phyloP scores from a whole-genome alignment of 495 filamentous ascomycete species.

The Evansstolkia leycettana region DNA sequence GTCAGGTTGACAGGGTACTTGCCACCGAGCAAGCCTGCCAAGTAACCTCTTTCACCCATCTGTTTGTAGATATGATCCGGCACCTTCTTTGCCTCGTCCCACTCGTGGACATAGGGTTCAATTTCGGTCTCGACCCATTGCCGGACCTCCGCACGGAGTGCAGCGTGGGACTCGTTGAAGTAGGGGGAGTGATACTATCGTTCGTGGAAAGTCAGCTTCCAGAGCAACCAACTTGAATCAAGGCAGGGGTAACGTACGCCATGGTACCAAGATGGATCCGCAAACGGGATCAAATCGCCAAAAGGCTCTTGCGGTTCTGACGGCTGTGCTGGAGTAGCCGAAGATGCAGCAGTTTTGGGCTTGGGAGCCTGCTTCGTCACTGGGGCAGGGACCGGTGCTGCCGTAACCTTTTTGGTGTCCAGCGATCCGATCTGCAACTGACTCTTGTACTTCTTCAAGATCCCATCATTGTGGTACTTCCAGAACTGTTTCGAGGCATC shows the following conservation, averaged over 20 bases:
- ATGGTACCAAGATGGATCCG: slow-evolving; percentile 93
- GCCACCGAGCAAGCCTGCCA: slow-evolving; percentile 77
- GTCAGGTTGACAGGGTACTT: slow-evolving; percentile 64
- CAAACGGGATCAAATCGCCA: slow-evolving; percentile 80
- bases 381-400: slow-evolving; percentile 38
- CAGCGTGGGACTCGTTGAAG: slow-evolving; percentile 86
- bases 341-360: slow-evolving; percentile 39
- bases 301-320: slow-evolving; percentile 68
- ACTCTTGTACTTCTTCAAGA: slow-evolving; percentile 90
- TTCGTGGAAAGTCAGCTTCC: background rate
- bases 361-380: slow-evolving; percentile 40
- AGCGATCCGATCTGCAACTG: slow-evolving; percentile 83
- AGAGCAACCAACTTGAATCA: background rate
- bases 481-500: slow-evolving; percentile 98
- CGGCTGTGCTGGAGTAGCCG: slow-evolving; percentile 31
- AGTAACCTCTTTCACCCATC: slow-evolving; percentile 85
- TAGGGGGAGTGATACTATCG: slow-evolving; percentile 91
- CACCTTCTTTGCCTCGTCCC: slow-evolving; percentile 89
- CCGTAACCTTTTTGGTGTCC: slow-evolving; percentile 63
- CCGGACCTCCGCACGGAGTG: slow-evolving; percentile 78
- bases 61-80: slow-evolving; percentile 83
- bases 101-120: slow-evolving; percentile 86
- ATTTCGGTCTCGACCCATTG: slow-evolving; percentile 84
- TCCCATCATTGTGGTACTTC: slow-evolving; percentile 95
- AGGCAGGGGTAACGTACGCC: slow-evolving; percentile 46